These are phyloP conservation scores for Mycosphaerella sp. DNA, from an alignment of 2,329 filamentous ascomycete species.

Conservation along the genomic window DNA sequence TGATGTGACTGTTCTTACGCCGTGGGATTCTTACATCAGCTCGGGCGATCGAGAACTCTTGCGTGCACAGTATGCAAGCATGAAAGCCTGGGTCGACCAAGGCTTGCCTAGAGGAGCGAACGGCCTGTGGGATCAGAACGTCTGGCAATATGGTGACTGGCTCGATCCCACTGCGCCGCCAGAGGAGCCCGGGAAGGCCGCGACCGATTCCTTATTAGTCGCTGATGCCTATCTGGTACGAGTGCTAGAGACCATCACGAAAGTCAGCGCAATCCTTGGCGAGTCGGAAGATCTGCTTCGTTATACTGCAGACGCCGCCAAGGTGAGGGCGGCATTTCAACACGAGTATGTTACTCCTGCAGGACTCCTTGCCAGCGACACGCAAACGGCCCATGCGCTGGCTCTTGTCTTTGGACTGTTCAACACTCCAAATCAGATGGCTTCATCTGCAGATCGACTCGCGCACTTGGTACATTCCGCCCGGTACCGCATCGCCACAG, in stretches of 20 bases:
- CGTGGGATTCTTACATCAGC: constrained; percentile 34
- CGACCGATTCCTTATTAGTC: constrained; percentile 2
- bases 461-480: constrained; percentile 21
- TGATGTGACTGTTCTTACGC: constrained; percentile 36
- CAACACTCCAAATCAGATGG: constrained; percentile 12
- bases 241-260: neutral
- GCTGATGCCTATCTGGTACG: constrained; percentile 1
- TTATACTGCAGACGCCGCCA: constrained; percentile 23
- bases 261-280: neutral
- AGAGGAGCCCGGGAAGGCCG: constrained; percentile 28
- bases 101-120: constrained; percentile 1
- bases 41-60: constrained; percentile 35
- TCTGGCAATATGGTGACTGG: constrained; percentile 39
- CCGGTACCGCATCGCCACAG: constrained; percentile 33
- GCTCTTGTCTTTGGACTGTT: constrained; percentile 29
- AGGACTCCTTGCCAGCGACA: constrained; percentile 30
- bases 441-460: constrained; percentile 21
- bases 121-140: constrained; percentile 32
- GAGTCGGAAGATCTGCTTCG: neutral
- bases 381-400: constrained; percentile 31
- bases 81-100: constrained; percentile 36
- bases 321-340: constrained; percentile 29
- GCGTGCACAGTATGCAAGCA: constrained; percentile 33
- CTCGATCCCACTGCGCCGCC: constrained; percentile 37
- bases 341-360: constrained; percentile 27